Evolutionary conservation across 1,284 basidiomycete genomes (phyloP), one percentile per base, ranked within the genome.

Genomic region (Trichosporon coremiiforme): DNA sequence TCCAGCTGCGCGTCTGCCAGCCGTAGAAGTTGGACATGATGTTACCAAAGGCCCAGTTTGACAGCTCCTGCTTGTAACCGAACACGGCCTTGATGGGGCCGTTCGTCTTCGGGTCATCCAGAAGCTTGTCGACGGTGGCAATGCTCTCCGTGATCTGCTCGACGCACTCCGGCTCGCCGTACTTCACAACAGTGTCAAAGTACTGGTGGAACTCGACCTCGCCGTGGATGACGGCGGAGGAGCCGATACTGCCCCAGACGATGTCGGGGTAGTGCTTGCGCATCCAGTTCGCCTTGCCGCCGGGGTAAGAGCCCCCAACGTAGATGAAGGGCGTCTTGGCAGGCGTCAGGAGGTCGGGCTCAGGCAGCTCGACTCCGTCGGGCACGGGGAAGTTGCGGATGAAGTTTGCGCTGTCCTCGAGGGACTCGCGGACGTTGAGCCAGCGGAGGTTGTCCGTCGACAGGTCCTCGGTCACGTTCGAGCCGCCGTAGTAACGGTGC

Each of bases 221-320:
- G 25, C 41, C 60, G 57, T 47, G 38, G 0, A 22, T 74, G 76
- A 31, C 33, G 82, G 91, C 92, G 73, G 91, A 93, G 7, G 91
- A 93, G 1, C 95, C 93, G 73, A 98, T 95, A 0, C 93, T 91
- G n/a, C 94, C 95, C 81, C 87, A 95, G 3, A 95, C 91, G 15
- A 95, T 85, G 35, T 96, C 89, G 0, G 95, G 95, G 77, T 78
- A 79, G 64, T 78, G 70, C 35, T 93, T 84, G 64, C 89, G 89
- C 91, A 98, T 94, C 77, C 97, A 93, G 0, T 95, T 95, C 0
- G 94, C 90, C n/a, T 95, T 89, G 5, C 93, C 95, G 67, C 95
- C 95, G 4, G 95, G 94, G 78, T 98, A 82, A 22, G 76, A 81
- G 6, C 84, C 93, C 29, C 95, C 95, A 76, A 95, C 95, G 82